Base-by-base conservation (phyloP, 139 green algal genomes). In the Edaphochlamys debaryana region DNA sequence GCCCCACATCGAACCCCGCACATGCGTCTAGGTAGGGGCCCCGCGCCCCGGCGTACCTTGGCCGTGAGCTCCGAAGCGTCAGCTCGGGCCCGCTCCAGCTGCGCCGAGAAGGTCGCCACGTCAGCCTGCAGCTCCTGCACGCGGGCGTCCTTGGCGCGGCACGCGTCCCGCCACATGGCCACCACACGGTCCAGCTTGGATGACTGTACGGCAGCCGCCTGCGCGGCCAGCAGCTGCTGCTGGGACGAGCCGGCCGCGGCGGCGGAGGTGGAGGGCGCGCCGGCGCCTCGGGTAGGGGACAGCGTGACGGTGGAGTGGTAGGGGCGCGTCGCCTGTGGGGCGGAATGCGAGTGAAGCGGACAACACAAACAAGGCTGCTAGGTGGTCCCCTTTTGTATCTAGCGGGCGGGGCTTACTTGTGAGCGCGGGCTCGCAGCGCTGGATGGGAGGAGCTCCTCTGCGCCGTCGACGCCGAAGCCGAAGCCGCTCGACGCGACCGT, bases 81-180 rank as follows among this genome's bases (percentile, higher is more conserved):
- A 1, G 45, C 66, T 19, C 78, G 45, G 4, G 78, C 45, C 66
- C 50, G 34, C 36, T 76, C 78, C 0, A 84, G 67, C 52, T 84
- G 78, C 36, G 50, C 27, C n/a, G 29, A 58, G 64, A 68, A 77
- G 0, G 78, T 84, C 19, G 64, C 30, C 19, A 84, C 2, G 66
- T 84, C 78, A 32, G 76, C 66, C 78, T 84, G 78, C 36, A 84
- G 38, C 78, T 84, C 78, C 66, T 77, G 78, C 42, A 84, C 17
- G 7, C 66, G 66, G 1, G 50, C 66, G 30, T 84, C 78, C 66
- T 77, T 76, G 66, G 78, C 78, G 17, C 78, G 37, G 50, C 78
- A 84, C 34, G 78, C 78, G 78, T 84, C 78, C 19, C 50, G 30
- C 78, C 78, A 84, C 78, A 76, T 68, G 4, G 64, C 66, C 27